A percentile compares a stretch with the other conserved stretches of the same genome.
Conservation (phyloP, 371 early-diverging fungal genomes). For the Coemansia sp. region DNA sequence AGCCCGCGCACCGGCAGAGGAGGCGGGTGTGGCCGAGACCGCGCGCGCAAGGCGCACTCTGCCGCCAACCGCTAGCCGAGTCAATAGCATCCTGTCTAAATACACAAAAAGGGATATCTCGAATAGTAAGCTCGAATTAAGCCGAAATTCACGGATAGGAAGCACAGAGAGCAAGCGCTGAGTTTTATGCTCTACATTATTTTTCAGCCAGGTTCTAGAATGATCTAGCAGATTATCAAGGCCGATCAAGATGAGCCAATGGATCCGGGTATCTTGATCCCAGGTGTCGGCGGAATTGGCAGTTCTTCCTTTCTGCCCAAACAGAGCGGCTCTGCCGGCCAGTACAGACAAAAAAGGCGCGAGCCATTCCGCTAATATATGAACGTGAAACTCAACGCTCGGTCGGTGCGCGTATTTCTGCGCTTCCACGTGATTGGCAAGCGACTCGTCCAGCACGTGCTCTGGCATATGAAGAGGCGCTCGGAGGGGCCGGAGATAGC, state of each 20-base stretch:
- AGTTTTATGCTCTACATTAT: no score
- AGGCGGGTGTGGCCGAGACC: not conserved
- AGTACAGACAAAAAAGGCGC: not conserved
- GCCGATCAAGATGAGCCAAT: no score
- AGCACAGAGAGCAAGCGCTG: not conserved
- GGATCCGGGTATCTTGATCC: no score
- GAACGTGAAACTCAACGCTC: slow-evolving; percentile 7
- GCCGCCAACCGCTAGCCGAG: slow-evolving; percentile 7
- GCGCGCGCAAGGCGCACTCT: slow-evolving; percentile 10
- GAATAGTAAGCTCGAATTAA: not conserved
- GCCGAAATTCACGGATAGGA: not conserved
- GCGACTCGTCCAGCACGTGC: slow-evolving; percentile 2
- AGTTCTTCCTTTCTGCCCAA: no score
- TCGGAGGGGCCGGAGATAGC: not conserved
- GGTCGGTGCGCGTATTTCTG: not conserved
- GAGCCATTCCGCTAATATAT: no score
- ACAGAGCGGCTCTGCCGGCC: no score
- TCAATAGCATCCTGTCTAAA: slow-evolving; percentile 20
- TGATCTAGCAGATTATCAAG: no score
- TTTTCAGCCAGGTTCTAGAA: no score
- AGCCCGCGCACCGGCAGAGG: not conserved
- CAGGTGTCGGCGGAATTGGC: no score
- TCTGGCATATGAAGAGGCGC: not conserved
- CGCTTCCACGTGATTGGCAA: slow-evolving; percentile 17
- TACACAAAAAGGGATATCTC: not conserved